Evolutionary conservation across 306 rosid species (phyloP).

Genomic region (Castanea crenata): DNA sequence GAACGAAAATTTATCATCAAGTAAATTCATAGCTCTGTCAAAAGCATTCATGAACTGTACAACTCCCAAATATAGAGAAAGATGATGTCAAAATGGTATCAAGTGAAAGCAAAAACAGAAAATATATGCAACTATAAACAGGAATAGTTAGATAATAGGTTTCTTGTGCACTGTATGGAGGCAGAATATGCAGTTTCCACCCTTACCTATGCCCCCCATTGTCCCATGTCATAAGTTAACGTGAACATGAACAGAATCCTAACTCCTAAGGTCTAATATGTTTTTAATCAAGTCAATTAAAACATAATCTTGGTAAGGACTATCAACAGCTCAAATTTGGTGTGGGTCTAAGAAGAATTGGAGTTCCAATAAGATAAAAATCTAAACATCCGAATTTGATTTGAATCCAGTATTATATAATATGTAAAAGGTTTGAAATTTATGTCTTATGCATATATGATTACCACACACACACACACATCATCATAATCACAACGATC

Average conservation of each 20-base stretch:
- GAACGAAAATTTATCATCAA: conserved; percentile 76
- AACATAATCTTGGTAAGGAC: not conserved
- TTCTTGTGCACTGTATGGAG: conserved; percentile 12
- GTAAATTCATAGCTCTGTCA: conserved; percentile 89
- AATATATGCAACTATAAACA: conserved; percentile 19
- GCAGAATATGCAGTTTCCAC: not conserved
- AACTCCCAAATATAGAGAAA: conserved; percentile 24
- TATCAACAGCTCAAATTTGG: not conserved
- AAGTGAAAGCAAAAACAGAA: conserved; percentile 1
- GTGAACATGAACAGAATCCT: not conserved
- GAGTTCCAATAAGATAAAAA: not conserved
- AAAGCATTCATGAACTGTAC: conserved; percentile 90
- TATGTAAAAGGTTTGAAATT: not conserved
- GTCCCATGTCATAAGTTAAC: not conserved
- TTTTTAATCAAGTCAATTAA: not conserved
- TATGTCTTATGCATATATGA: not conserved
- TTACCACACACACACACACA: no score
- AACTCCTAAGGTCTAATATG: not conserved
- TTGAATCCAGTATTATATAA: not conserved
- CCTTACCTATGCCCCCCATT: not conserved
- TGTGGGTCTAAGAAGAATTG: not conserved
- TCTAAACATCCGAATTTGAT: not conserved
- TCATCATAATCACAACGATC: not conserved
- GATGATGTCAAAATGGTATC: not conserved
- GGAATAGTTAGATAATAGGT: conserved; percentile 9